Evolutionary conservation across 169 alveolate genomes (phyloP).

Genomic region (Cytauxzoon felis): DNA sequence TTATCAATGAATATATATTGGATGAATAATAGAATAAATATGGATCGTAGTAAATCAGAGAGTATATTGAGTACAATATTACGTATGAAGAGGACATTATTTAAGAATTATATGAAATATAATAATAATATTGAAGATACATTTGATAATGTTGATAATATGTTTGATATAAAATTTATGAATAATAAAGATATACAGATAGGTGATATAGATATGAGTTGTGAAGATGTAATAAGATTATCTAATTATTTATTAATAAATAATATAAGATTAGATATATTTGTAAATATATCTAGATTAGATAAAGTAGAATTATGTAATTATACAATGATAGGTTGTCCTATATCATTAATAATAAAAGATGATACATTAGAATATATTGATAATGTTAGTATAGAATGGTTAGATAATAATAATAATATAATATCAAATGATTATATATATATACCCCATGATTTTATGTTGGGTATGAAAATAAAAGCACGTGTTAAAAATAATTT

Average conservation of each 20-base stretch:
- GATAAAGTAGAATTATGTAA: constrained; percentile 15
- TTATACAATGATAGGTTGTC: constrained; percentile 49
- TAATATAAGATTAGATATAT: constrained; percentile 26
- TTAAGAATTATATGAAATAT: no score
- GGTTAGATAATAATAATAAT: constrained; percentile 29
- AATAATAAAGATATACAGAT: constrained; percentile 37
- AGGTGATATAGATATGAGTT: constrained; percentile 9
- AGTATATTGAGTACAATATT: constrained; percentile 10
- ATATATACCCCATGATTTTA: constrained; percentile 15
- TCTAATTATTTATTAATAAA: constrained; percentile 43
- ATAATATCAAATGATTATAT: constrained; percentile 10
- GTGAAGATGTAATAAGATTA: constrained; percentile 13
- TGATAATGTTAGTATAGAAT: constrained; percentile 21
- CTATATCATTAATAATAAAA: constrained; percentile 10
- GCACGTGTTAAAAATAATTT: constrained; percentile 23
- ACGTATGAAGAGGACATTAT: constrained; percentile 40
- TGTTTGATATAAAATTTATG: constrained; percentile 23
- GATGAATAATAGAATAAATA: constrained; percentile 20
- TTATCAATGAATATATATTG: constrained; percentile 26
- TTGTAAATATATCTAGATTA: constrained; percentile 18
- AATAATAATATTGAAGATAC: not conserved
- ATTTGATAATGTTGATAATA: not conserved
- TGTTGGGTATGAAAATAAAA: constrained; percentile 11
- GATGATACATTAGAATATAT: constrained; percentile 19
- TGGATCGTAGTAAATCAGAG: constrained; percentile 41